Base-by-base conservation (phyloP, 2,329 filamentous ascomycete species). In the Nemania bipapillata region DNA sequence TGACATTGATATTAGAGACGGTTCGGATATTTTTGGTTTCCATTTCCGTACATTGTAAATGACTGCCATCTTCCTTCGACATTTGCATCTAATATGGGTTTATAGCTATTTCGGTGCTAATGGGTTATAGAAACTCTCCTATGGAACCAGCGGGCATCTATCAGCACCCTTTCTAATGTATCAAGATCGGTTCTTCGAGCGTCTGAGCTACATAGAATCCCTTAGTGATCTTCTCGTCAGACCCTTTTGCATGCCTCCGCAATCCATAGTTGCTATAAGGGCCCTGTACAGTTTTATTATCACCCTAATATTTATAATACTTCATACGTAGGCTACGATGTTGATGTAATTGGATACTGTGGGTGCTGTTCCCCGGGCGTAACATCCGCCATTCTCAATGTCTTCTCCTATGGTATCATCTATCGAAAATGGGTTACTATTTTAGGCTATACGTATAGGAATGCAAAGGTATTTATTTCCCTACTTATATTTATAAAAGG, bases 1-100 rank as follows among this genome's bases (percentile, higher is more conserved):
- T 12, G 67, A 68, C 49, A 66, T 54, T 4, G 74, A 72, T 11
- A 71, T 54, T 17, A 70, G 68, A 22, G 72, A 73, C 8, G 75
- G 75, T 40, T 40, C 74, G n/a, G 75, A 84, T 74, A 71, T 74
- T 2, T 75, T 76, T 30, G 63, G 68, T 24, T 53, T 69, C 11
- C 66, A 67, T 24, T 71, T 74, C 20, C 37, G 76, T 8, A 70
- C 70, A 6, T 15, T 76, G 74, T 75, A 40, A 70, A 72, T 49
- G 52, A 11, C 20, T 9, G 11, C 24, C 8, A 22, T 20, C 17
- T 26, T 24, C n/a, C 22, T 22, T 35, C 30, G 17, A 20, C 15
- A 50, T 61, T 15, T 1, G 1, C 26, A 60, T 35, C 49, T 54
- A 17, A 66, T 22, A 8, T n/a, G 6, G 12, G n/a, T 32, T 28